These are phyloP conservation scores for Fusarium dlaminii DNA, from an alignment of 2,329 filamentous ascomycete species.

Conservation along the genomic window DNA sequence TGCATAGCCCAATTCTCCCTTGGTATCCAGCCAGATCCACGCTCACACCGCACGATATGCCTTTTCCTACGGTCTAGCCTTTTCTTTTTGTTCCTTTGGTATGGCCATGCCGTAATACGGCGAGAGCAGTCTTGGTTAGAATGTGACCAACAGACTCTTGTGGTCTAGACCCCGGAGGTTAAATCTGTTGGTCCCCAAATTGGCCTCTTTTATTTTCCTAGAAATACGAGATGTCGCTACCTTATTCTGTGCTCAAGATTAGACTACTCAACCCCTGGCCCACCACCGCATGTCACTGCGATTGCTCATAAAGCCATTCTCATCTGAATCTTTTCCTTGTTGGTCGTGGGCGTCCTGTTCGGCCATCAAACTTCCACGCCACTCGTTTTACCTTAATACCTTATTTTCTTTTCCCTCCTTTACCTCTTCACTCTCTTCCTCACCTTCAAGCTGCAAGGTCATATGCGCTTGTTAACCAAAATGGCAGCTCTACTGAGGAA, in stretches of 20 bases:
- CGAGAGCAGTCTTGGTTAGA: not conserved
- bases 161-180: slow-evolving; percentile 10
- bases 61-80: not conserved
- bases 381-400: not conserved
- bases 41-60: not conserved
- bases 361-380: not conserved
- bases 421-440: not conserved
- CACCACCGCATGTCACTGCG: not conserved
- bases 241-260: not conserved
- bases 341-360: not conserved
- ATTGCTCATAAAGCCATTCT: not conserved
- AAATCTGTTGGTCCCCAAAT: slow-evolving; percentile 6
- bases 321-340: not conserved
- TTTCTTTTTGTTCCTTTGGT: not conserved
- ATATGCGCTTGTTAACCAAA: slow-evolving; percentile 1
- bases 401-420: not conserved
- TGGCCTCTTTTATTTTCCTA: slow-evolving; percentile 1
- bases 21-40: not conserved
- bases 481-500: slow-evolving; percentile 21
- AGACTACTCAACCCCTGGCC: not conserved
- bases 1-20: not conserved
- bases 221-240: slow-evolving; percentile 16
- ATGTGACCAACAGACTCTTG: not conserved
- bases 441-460: not conserved
- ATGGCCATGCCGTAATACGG: not conserved